Percentiles rank a stretch among this genome's conserved stretches.
phyloP scores from a whole-genome alignment of 805 yeast species.

The Yamadazyma nakazawae region DNA sequence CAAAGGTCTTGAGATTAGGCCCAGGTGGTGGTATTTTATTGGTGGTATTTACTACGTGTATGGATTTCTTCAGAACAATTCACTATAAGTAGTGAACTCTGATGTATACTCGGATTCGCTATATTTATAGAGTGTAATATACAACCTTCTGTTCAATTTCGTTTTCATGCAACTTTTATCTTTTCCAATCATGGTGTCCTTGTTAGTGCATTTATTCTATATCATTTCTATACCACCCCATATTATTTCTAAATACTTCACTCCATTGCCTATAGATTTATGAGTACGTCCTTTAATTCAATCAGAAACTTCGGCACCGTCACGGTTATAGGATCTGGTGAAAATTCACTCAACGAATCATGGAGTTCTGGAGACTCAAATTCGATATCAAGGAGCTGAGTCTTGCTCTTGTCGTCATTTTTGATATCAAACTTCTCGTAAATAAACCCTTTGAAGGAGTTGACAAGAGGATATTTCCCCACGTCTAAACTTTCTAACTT shows the following conservation, averaged over 20 bases:
- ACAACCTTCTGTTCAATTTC: background rate
- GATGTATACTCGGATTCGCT: background rate
- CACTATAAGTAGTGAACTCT: constrained; percentile 19
- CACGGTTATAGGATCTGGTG: background rate
- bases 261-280: constrained; percentile 1
- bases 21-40: constrained; percentile 99
- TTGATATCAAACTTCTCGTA: constrained; percentile 16
- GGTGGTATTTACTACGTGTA: constrained; percentile 92
- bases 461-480: constrained; percentile 3
- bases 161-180: background rate
- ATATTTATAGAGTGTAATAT: background rate
- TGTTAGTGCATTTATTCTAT: too few relatives aligned
- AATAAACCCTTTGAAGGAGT: constrained; percentile 10
- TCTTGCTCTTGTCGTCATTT: constrained; percentile 11
- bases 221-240: too few relatives aligned
- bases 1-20: constrained; percentile 94
- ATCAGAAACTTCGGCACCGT: constrained; percentile 4
- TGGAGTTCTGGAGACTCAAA: constrained; percentile 26
- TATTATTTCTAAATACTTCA: background rate
- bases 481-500: constrained; percentile 11
- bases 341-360: constrained; percentile 12
- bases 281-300: constrained; percentile 9
- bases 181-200: too few relatives aligned
- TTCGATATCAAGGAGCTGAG: constrained; percentile 23
- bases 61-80: constrained; percentile 84